phyloP scores from a whole-genome alignment of 306 rosid genomes.

The Vigna trinervia region DNA sequence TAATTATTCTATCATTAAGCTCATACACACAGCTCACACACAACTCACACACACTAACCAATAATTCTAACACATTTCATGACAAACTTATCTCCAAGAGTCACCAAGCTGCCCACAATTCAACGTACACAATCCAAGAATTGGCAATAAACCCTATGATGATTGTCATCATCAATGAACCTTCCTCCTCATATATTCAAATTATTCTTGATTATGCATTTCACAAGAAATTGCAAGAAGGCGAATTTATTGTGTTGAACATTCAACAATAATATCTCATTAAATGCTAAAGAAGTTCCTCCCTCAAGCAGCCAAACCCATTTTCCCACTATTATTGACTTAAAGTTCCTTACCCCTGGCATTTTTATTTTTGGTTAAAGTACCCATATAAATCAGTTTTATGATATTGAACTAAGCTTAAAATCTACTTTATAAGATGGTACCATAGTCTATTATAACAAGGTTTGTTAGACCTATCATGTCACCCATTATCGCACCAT shows the following conservation, averaged over 20 bases:
- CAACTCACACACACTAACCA: too few species aligned
- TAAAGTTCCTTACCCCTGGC: too few species aligned
- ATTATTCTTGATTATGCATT: not conserved
- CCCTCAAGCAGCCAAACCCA: not conserved
- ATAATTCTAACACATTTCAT: not conserved
- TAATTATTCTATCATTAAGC: too few species aligned
- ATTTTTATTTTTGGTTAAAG: too few species aligned
- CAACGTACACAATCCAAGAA: not conserved
- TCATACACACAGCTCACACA: too few species aligned
- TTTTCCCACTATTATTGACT: not conserved
- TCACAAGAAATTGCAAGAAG: not conserved
- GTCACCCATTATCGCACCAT: too few species aligned
- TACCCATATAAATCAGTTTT: too few species aligned
- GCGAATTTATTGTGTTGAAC: not conserved
- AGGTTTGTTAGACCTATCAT: too few species aligned
- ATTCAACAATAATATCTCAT: not conserved
- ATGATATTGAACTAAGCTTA: too few species aligned
- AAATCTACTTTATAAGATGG: too few species aligned
- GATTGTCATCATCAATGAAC: not conserved
- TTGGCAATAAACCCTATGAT: not conserved
- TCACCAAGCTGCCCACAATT: not conserved
- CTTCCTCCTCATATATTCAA: not conserved
- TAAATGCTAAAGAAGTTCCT: not conserved
- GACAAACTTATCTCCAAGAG: not conserved
- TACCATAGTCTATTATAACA: too few species aligned